Evolutionary conservation across 2,329 filamentous ascomycete genomes (phyloP).

Genomic region (Fusarium palustre): DNA sequence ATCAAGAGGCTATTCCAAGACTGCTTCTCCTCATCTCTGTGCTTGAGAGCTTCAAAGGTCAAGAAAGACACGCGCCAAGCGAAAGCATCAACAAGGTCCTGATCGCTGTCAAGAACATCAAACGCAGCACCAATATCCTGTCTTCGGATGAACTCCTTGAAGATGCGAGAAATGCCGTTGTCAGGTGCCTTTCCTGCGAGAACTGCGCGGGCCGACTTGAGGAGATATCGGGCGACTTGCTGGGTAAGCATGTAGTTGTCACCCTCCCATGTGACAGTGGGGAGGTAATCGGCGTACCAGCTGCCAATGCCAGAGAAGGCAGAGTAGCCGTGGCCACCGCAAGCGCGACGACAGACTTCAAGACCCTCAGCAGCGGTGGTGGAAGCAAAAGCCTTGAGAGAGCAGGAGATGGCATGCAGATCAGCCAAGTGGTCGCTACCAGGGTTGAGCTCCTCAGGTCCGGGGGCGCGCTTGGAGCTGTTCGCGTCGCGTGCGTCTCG

Average conservation of each 20-base stretch:
- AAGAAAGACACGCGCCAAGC: constrained; percentile 80
- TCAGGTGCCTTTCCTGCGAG: constrained; percentile 67
- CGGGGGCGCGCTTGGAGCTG: constrained; percentile 64
- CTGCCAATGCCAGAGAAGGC: constrained; percentile 80
- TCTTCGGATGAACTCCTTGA: constrained; percentile 72
- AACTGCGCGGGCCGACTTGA: constrained; percentile 79
- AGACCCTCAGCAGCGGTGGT: constrained; percentile 79
- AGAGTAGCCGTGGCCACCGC: constrained; percentile 81
- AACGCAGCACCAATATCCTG: constrained; percentile 79
- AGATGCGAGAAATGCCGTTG: constrained; percentile 62
- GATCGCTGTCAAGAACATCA: constrained; percentile 76
- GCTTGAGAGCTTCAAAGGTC: constrained; percentile 80
- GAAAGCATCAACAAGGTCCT: constrained; percentile 78
- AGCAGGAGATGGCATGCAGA: constrained; percentile 80
- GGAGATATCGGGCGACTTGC: constrained; percentile 80
- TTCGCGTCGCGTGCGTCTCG: constrained; percentile 52
- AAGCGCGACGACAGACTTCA: constrained; percentile 79
- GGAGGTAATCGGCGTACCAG: constrained; percentile 81
- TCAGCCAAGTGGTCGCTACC: constrained; percentile 78
- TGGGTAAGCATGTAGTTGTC: constrained; percentile 88
- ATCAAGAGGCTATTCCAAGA: constrained; percentile 82
- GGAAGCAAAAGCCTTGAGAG: constrained; percentile 78
- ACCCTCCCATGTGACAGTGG: constrained; percentile 77
- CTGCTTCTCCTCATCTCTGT: constrained; percentile 79
- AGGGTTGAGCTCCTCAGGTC: constrained; percentile 72